Conservation (phyloP, 495 filamentous ascomycete genomes). For the Barbatosphaeria neglecta region DNA sequence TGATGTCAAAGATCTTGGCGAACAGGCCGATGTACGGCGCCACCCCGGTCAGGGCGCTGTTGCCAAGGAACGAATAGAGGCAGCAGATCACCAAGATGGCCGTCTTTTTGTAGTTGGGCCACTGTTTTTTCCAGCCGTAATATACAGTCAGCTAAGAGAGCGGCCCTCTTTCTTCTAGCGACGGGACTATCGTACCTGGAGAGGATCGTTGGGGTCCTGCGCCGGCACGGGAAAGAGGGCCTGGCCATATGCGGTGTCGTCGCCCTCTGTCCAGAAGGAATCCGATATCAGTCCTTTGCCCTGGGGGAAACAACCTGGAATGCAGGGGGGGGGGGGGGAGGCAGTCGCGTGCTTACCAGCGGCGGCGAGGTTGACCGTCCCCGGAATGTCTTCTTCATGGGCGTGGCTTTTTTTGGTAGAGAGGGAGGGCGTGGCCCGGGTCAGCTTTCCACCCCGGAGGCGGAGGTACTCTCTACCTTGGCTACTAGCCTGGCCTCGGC, state of each 20-base stretch:
- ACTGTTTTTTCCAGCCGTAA: constrained; percentile 27
- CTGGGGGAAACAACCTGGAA: no score
- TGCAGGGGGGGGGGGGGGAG: no score
- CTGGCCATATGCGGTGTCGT: constrained; percentile 47
- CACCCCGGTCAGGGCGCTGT: constrained; percentile 40
- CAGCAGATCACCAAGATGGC: constrained; percentile 41
- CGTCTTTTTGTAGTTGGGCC: constrained; percentile 44
- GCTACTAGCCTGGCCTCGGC: no score
- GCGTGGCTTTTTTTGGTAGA: no score
- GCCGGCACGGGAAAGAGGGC: constrained; percentile 48
- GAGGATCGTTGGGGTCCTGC: constrained; percentile 49
- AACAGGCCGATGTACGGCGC: constrained; percentile 45
- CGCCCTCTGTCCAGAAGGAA: constrained; percentile 31
- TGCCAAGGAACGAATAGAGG: constrained; percentile 46
- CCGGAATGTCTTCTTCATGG: constrained; percentile 45
- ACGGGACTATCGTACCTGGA: constrained; percentile 25
- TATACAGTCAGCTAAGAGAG: not conserved
- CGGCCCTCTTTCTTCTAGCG: not conserved
- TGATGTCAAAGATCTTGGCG: constrained; percentile 37
- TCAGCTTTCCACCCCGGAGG: no score
- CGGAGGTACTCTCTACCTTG: no score
- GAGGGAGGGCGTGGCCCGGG: no score
- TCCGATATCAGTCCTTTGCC: no score
- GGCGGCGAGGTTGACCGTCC: constrained; percentile 44
- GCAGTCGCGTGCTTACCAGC: constrained; percentile 11